Percentiles rank a stretch among this genome's conserved stretches.
These are phyloP conservation scores for Cucurbita argyrosperma DNA, from an alignment of 306 rosid genomes.

Conservation along the genomic window DNA sequence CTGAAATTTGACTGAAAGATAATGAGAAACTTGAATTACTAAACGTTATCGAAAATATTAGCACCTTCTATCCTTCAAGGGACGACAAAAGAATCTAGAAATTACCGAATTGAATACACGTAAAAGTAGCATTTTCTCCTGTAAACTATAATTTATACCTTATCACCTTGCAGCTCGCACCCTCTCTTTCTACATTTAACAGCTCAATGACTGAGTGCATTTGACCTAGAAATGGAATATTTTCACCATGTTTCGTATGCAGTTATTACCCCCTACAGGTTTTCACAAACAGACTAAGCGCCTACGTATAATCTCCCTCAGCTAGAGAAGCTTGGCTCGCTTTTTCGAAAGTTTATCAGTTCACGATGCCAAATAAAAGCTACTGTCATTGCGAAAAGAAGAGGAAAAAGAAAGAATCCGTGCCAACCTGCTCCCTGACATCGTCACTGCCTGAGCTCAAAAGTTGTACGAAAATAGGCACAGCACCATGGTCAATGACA, in stretches of 20 bases:
- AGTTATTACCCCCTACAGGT: not conserved
- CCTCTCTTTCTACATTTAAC: not conserved
- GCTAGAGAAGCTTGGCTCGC: not conserved
- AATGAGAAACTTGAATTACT: not conserved
- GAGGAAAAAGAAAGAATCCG: not conserved
- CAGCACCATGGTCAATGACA: constrained; percentile 51
- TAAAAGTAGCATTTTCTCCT: not conserved
- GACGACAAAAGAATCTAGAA: not conserved
- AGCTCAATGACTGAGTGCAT: not conserved
- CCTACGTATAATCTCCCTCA: not conserved
- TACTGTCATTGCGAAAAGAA: not conserved
- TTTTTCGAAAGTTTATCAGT: not conserved
- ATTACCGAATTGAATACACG: not conserved
- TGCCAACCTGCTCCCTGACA: constrained; percentile 52
- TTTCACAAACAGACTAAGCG: not conserved
- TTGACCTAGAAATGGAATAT: not conserved
- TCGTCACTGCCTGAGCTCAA: constrained; percentile 41
- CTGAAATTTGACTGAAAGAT: not conserved
- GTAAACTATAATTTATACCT: not conserved
- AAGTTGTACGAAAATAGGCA: constrained; percentile 48
- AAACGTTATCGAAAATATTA: not conserved
- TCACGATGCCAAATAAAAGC: not conserved
- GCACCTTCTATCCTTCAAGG: not conserved
- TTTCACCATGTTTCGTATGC: not conserved
- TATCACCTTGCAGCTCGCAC: not conserved